Percentiles rank a stretch among this genome's conserved stretches.
Conservation (phyloP, 371 early-diverging fungal species). For the Encephalitozoon intestinalis region DNA sequence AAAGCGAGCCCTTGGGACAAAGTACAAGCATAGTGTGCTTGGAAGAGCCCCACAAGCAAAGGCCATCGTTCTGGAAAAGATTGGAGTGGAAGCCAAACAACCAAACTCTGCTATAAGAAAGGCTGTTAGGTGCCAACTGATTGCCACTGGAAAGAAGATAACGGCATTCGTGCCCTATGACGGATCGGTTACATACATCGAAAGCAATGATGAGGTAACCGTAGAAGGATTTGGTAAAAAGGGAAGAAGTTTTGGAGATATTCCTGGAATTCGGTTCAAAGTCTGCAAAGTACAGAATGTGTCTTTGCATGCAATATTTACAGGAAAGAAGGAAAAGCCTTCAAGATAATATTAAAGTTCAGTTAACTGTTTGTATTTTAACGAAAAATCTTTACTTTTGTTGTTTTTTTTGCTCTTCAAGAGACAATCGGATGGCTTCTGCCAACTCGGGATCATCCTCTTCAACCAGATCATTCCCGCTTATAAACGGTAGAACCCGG, state of each 20-base stretch:
- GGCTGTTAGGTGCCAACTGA: constrained; percentile 98
- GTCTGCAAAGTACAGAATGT: constrained; percentile 99
- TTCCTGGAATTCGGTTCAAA: constrained; percentile 99
- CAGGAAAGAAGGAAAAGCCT: constrained; percentile 99
- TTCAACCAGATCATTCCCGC: background rate
- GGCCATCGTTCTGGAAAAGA: constrained; percentile 99
- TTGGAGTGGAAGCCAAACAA: constrained; percentile 99
- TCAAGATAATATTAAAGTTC: constrained; percentile 66
- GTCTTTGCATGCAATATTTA: constrained; percentile 90
- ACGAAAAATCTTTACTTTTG: background rate
- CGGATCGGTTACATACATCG: constrained; percentile 94
- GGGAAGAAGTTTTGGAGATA: constrained; percentile 90
- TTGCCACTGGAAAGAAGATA: constrained; percentile 99
- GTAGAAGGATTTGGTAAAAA: constrained; percentile 63
- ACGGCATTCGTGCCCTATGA: constrained; percentile 99
- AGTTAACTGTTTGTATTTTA: background rate
- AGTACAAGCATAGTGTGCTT: constrained; percentile 87
- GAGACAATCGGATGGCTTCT: constrained; percentile 44
- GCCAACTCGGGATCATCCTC: constrained; percentile 53
- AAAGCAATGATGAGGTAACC: constrained; percentile 70
- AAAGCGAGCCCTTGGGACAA: constrained; percentile 90
- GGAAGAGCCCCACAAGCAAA: constrained; percentile 97
- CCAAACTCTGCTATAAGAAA: constrained; percentile 99
- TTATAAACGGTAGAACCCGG: constrained; percentile 5
- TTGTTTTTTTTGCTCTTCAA: constrained; percentile 28